Evolutionary conservation across 225 moss, liverwort and hornwort genomes (phyloP).

Genomic region (Neckera pumila): DNA sequence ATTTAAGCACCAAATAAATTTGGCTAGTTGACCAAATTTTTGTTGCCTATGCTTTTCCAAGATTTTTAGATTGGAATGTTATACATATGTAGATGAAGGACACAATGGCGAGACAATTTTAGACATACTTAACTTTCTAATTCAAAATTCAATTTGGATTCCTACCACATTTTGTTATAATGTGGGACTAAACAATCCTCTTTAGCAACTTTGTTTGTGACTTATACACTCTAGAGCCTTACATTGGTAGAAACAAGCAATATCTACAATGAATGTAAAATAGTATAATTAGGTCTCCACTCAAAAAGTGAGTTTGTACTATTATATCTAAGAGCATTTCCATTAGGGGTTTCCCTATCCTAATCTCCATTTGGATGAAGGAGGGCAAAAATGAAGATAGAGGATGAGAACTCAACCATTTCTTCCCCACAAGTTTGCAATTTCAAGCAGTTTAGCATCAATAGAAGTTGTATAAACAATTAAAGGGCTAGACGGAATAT

Average conservation of each 20-base stretch:
- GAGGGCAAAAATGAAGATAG: too few species aligned
- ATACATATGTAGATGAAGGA: not conserved
- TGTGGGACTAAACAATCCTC: rapidly evolving
- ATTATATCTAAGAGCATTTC: not conserved
- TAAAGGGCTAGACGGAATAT: too few species aligned
- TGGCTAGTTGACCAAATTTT: too few species aligned
- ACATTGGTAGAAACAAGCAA: not conserved
- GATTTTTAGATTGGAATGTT: not conserved
- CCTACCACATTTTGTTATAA: not conserved
- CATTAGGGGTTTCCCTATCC: too few species aligned
- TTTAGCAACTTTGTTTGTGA: not conserved
- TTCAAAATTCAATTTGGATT: not conserved
- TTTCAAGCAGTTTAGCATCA: too few species aligned
- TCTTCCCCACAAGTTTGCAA: too few species aligned
- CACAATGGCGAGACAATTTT: not conserved
- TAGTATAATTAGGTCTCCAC: not conserved
- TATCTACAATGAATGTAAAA: not conserved
- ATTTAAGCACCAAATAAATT: too few species aligned
- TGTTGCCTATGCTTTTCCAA: too few species aligned
- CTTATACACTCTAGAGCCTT: not conserved
- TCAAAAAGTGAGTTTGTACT: not conserved
- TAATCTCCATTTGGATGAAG: too few species aligned
- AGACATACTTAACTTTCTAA: not conserved
- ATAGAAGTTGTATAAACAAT: too few species aligned
- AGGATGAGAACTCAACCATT: too few species aligned